These are phyloP conservation scores for Waltiozyma solani DNA, from an alignment of 1,139 yeast genomes.

Conservation along the genomic window DNA sequence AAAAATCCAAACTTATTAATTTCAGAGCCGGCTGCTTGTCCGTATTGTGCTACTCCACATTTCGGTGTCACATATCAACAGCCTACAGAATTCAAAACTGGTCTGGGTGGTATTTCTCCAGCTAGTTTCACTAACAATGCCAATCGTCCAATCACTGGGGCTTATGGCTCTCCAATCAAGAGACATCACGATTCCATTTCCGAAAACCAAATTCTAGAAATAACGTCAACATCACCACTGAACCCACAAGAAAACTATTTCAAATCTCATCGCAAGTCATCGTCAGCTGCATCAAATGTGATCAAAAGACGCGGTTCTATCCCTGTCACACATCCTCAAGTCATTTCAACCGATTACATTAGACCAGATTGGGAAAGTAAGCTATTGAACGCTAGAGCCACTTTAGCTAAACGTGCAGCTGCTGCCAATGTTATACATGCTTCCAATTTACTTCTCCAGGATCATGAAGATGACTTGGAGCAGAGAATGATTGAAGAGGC, in stretches of 20 bases:
- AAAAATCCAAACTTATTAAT: constrained; percentile 52
- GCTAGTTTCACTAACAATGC: constrained; percentile 22
- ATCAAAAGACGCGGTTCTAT: constrained; percentile 32
- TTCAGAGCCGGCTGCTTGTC: constrained; percentile 86
- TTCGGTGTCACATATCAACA: constrained; percentile 79
- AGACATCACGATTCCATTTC: constrained; percentile 7
- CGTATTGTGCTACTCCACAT: constrained; percentile 83
- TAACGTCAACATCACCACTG: constrained; percentile 8
- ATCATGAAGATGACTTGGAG: constrained; percentile 37
- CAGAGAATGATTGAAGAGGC: constrained; percentile 83
- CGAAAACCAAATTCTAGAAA: constrained; percentile 14
- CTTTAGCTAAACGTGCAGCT: constrained; percentile 78
- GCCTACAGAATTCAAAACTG: constrained; percentile 43
- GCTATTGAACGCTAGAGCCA: constrained; percentile 60
- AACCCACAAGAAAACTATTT: constrained; percentile 18
- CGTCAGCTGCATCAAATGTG: not conserved
- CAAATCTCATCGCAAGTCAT: not conserved
- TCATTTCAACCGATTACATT: constrained; percentile 68
- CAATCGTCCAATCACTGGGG: not conserved
- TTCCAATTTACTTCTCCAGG: constrained; percentile 45
- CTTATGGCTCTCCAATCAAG: not conserved
- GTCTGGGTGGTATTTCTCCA: constrained; percentile 40
- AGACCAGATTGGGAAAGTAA: constrained; percentile 90
- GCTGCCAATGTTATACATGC: constrained; percentile 93
- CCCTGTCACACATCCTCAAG: constrained; percentile 54